These are phyloP conservation scores for Dissophora ornata DNA, from an alignment of 192 early-diverging fungal genomes.

Conservation along the genomic window DNA sequence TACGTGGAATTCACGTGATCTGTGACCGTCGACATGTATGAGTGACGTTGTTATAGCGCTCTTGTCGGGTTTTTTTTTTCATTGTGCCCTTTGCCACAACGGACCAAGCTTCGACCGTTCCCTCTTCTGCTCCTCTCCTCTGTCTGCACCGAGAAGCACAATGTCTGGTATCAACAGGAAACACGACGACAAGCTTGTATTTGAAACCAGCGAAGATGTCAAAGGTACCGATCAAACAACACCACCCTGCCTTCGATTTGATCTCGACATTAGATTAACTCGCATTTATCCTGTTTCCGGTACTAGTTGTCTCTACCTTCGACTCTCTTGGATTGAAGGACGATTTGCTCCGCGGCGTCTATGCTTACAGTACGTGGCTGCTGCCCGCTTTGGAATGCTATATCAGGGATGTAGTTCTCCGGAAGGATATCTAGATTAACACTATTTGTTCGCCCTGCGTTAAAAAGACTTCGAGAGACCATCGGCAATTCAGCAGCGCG, in stretches of 20 bases:
- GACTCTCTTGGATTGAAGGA: constrained; percentile 98
- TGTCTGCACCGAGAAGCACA: constrained; percentile 1
- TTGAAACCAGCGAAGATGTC: constrained; percentile 92
- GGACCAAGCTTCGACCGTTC: not conserved
- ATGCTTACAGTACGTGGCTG: constrained; percentile 91
- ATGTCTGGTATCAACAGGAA: constrained; percentile 56
- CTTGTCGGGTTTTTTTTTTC: too few species aligned
- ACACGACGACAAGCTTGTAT: constrained; percentile 67
- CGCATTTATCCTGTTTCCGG: too few species aligned
- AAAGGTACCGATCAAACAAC: constrained; percentile 53
- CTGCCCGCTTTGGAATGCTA: not conserved
- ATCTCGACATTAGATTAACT: too few species aligned
- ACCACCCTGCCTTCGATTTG: not conserved
- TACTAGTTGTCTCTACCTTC: constrained; percentile 81
- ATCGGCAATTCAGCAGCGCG: constrained; percentile 98
- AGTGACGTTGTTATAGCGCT: too few species aligned
- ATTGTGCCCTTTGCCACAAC: too few species aligned
- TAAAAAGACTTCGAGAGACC: constrained; percentile 93
- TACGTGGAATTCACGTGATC: too few species aligned
- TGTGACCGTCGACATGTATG: too few species aligned
- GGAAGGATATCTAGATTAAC: too few species aligned
- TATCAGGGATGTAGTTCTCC: too few species aligned
- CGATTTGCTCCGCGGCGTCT: constrained; percentile 95
- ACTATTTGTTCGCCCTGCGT: not conserved
- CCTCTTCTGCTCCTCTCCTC: not conserved